These are phyloP conservation scores for Agroathelia rolfsii DNA, from an alignment of 1,284 basidiomycete species.

Conservation along the genomic window DNA sequence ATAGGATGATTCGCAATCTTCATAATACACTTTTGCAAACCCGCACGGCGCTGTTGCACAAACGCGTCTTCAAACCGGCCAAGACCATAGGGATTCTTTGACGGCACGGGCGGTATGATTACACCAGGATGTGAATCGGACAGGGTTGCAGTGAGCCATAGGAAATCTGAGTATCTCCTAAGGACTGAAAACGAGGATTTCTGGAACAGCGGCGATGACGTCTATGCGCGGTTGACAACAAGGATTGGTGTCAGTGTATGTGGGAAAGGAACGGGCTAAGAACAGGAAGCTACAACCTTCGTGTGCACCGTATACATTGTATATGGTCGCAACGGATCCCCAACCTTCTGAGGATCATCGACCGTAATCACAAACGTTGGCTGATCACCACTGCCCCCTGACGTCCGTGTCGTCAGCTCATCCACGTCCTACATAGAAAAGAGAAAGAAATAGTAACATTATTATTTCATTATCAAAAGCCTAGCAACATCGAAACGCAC, in stretches of 20 bases:
- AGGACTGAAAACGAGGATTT: slow-evolving; percentile 85
- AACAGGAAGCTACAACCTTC: slow-evolving; percentile 40
- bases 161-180: slow-evolving; percentile 91
- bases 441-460: too few species aligned
- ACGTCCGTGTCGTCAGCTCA: too few species aligned
- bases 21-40: slow-evolving; percentile 82
- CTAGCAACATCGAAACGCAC: neutral
- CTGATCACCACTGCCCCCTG: slow-evolving; percentile 39
- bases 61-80: slow-evolving; percentile 88
- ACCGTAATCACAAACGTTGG: slow-evolving; percentile 75
- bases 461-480: too few species aligned
- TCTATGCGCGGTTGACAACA: slow-evolving; percentile 32
- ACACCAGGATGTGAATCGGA: slow-evolving; percentile 92
- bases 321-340: slow-evolving; percentile 84
- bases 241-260: slow-evolving; percentile 8
- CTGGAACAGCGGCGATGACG: slow-evolving; percentile 73
- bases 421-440: too few species aligned
- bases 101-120: slow-evolving; percentile 92
- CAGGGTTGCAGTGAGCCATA: slow-evolving; percentile 92
- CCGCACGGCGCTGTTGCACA: slow-evolving; percentile 73
- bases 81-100: slow-evolving; percentile 89
- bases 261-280: slow-evolving; percentile 3
- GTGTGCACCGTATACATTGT: slow-evolving; percentile 94
- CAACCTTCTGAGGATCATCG: slow-evolving; percentile 89
- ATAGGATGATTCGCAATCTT: slow-evolving; percentile 87